Evolutionary conservation across 2,329 filamentous ascomycete species (phyloP).

Genomic region (Paracamarosporium sp.): DNA sequence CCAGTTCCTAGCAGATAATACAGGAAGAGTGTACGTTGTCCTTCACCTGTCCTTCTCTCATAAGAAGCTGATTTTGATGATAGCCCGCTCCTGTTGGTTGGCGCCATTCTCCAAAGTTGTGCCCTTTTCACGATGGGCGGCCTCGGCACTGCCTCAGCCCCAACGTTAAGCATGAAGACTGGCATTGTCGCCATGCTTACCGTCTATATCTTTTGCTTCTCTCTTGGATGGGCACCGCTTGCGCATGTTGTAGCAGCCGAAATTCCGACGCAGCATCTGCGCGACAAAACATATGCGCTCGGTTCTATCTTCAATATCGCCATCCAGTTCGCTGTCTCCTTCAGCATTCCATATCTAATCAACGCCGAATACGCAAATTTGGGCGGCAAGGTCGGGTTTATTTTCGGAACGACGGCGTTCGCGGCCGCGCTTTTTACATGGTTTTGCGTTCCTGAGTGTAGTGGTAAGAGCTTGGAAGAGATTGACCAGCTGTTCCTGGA

Average conservation of each 20-base stretch:
- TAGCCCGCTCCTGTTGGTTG: constrained; percentile 9
- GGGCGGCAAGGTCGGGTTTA: constrained; percentile 47
- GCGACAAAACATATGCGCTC: constrained; percentile 11
- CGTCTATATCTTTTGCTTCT: constrained; percentile 7
- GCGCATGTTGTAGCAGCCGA: constrained; percentile 12
- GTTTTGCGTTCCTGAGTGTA: constrained; percentile 19
- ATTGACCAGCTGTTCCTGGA: constrained; percentile 23
- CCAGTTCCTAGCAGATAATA: constrained; percentile 2
- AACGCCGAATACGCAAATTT: constrained; percentile 45
- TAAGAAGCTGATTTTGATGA: not conserved
- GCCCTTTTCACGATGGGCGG: constrained; percentile 11
- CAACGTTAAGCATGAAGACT: not conserved
- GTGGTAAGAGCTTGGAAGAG: constrained; percentile 25
- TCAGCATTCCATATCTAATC: constrained; percentile 49
- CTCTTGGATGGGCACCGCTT: constrained; percentile 10
- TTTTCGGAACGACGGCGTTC: constrained; percentile 43
- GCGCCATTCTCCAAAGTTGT: constrained; percentile 9
- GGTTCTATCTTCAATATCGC: constrained; percentile 11
- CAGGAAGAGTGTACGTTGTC: constrained; percentile 10
- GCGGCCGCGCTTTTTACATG: constrained; percentile 23
- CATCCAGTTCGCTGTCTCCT: constrained; percentile 36
- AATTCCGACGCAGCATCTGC: constrained; percentile 11
- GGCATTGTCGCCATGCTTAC: constrained; percentile 13
- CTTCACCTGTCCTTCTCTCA: too few relatives aligned
- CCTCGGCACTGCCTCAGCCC: not conserved